These are phyloP conservation scores for Aspergillus hortae DNA, from an alignment of 2,329 filamentous ascomycete genomes.

Conservation along the genomic window DNA sequence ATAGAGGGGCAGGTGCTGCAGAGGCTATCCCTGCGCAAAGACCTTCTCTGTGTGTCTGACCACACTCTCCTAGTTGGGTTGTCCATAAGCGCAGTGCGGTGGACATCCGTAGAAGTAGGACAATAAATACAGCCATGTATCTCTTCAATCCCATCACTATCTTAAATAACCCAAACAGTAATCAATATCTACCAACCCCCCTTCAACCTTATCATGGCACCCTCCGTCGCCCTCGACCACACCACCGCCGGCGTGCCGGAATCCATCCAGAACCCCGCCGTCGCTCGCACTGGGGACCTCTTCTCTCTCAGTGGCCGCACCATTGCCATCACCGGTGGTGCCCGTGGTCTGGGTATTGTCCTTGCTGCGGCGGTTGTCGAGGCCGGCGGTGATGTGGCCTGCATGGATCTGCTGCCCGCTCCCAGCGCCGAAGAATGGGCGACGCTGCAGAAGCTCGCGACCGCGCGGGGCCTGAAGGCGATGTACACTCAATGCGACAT, in stretches of 20 bases:
- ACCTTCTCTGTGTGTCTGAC: not conserved
- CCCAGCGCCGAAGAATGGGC: constrained; percentile 38
- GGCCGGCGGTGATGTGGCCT: constrained; percentile 49
- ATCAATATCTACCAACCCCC: not conserved
- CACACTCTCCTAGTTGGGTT: constrained; percentile 14
- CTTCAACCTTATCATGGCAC: constrained; percentile 16
- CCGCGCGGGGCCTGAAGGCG: constrained; percentile 29
- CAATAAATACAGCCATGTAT: not conserved
- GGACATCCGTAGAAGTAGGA: not conserved
- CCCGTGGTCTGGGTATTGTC: constrained; percentile 50
- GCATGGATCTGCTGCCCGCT: constrained; percentile 44
- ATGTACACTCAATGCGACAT: constrained; percentile 48
- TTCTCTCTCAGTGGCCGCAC: constrained; percentile 46
- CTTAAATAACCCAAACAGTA: not conserved
- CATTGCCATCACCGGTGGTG: constrained; percentile 49
- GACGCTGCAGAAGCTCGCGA: constrained; percentile 41
- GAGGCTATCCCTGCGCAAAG: not conserved
- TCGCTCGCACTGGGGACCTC: constrained; percentile 26
- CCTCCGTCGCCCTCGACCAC: constrained; percentile 20
- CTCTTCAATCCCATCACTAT: not conserved
- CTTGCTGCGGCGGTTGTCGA: constrained; percentile 50
- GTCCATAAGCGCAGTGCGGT: constrained; percentile 13
- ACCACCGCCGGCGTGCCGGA: constrained; percentile 25
- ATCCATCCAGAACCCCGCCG: constrained; percentile 28
- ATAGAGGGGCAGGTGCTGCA: not conserved